Percentiles rank a stretch among this genome's conserved stretches.
Evolutionary conservation across 257 asterid genomes (phyloP).

Genomic region (Solanum ossicruentum): DNA sequence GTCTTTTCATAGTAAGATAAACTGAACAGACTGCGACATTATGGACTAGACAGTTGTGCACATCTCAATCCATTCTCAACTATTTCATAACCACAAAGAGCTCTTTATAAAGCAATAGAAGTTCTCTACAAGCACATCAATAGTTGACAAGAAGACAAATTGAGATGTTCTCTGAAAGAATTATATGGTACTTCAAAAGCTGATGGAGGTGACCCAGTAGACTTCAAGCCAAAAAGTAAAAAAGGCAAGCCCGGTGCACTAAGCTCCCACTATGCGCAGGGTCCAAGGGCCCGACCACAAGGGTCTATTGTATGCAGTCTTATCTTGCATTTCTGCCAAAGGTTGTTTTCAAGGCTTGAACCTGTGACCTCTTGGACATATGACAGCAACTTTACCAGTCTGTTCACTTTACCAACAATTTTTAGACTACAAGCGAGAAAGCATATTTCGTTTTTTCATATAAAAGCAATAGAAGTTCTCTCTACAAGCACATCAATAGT

Average conservation of each 20-base stretch:
- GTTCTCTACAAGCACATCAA: too few species aligned
- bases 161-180: constrained; percentile 46
- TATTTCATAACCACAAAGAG: background rate
- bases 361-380: too few species aligned
- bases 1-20: background rate
- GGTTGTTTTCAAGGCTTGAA: too few species aligned
- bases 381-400: too few species aligned
- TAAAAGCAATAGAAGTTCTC: background rate
- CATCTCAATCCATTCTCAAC: background rate
- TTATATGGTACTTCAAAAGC: constrained; percentile 77
- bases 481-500: background rate
- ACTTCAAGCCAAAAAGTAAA: constrained; percentile 29
- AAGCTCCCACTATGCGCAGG: too few species aligned
- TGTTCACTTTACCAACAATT: too few species aligned
- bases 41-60: background rate
- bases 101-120: background rate
- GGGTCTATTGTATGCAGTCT: too few species aligned
- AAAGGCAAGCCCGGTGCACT: too few species aligned
- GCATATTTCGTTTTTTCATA: background rate
- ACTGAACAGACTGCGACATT: background rate
- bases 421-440: too few species aligned
- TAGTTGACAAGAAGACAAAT: too few species aligned
- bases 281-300: too few species aligned
- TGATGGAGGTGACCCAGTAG: constrained; percentile 67
- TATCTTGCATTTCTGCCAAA: too few species aligned